Percentiles rank a stretch among this genome's conserved stretches.
phyloP scores from a whole-genome alignment of 2,329 filamentous ascomycete genomes.

The Onygena corvina region DNA sequence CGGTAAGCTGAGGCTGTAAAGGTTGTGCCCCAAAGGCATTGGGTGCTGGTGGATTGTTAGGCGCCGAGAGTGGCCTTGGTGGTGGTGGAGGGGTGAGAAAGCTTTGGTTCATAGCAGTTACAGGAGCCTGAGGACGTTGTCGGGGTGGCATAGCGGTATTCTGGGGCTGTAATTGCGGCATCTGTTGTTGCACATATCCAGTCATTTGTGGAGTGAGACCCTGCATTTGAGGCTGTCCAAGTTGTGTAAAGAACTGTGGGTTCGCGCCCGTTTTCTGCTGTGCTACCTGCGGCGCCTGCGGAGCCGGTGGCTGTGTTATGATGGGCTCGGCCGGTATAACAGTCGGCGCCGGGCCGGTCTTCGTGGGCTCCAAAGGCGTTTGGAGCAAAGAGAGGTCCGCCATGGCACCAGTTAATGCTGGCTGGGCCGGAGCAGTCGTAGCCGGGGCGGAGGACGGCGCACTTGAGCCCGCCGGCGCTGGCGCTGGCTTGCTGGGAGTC shows the following conservation, averaged over 20 bases:
- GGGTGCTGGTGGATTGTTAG: constrained; percentile 60
- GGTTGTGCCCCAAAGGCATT: constrained; percentile 62
- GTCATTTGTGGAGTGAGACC: constrained; percentile 28
- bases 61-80: constrained; percentile 71
- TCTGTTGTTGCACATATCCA: constrained; percentile 26
- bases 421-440: constrained; percentile 27
- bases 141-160: constrained; percentile 36
- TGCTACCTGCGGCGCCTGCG: constrained; percentile 26
- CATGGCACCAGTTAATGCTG: constrained; percentile 56
- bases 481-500: constrained; percentile 49
- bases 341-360: constrained; percentile 40
- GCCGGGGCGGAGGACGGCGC: constrained; percentile 20
- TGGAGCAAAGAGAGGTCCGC: constrained; percentile 55
- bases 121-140: constrained; percentile 60
- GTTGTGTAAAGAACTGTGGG: constrained; percentile 41
- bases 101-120: constrained; percentile 43
- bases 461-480: constrained; percentile 15
- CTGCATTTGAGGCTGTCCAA: constrained; percentile 24
- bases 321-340: constrained; percentile 28
- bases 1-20: constrained; percentile 75
- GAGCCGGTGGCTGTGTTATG: constrained; percentile 36
- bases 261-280: constrained; percentile 33
- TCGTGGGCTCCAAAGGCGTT: constrained; percentile 46
- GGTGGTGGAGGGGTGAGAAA: constrained; percentile 67
- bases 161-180: constrained; percentile 21